Conservation (phyloP, 1,284 basidiomycete species). For the Rugosomyces carneus region DNA sequence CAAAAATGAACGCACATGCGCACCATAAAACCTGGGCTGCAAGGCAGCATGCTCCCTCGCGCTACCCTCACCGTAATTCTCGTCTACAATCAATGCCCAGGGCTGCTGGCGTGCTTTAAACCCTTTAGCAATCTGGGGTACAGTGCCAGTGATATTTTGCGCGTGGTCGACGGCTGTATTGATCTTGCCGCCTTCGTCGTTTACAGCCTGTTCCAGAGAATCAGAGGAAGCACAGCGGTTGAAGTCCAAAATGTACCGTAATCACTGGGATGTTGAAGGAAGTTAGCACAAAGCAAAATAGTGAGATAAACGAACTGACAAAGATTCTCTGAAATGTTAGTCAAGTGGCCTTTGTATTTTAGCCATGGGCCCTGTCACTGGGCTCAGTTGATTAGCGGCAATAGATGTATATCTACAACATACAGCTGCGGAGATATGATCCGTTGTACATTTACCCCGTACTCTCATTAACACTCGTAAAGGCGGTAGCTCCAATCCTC, state of each 20-base stretch:
- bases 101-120: slow-evolving; percentile 79
- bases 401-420: slow-evolving; percentile 18
- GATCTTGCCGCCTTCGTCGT: slow-evolving; percentile 89
- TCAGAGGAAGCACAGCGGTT: slow-evolving; percentile 1
- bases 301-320: slow-evolving; percentile 40
- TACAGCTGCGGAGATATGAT: slow-evolving; percentile 93
- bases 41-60: slow-evolving; percentile 98
- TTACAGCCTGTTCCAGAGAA: slow-evolving; percentile 54
- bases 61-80: slow-evolving; percentile 96
- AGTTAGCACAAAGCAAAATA: not conserved
- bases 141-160: slow-evolving; percentile 66
- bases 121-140: slow-evolving; percentile 84
- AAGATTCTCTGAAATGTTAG: slow-evolving; percentile 95
- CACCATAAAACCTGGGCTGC: slow-evolving; percentile 93
- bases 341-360: slow-evolving; percentile 96
- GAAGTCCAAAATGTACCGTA: slow-evolving; percentile 26
- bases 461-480: slow-evolving; percentile 88
- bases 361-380: slow-evolving; percentile 82
- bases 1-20: slow-evolving; percentile 15
- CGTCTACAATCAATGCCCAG: slow-evolving; percentile 94
- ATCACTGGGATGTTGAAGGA: slow-evolving; percentile 27
- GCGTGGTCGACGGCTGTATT: slow-evolving; percentile 84
- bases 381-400: not conserved
- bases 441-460: slow-evolving; percentile 96
- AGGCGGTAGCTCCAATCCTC: slow-evolving; percentile 72